Evolutionary conservation across 495 filamentous ascomycete species (phyloP).

Genomic region (Penicillium verhagenii): DNA sequence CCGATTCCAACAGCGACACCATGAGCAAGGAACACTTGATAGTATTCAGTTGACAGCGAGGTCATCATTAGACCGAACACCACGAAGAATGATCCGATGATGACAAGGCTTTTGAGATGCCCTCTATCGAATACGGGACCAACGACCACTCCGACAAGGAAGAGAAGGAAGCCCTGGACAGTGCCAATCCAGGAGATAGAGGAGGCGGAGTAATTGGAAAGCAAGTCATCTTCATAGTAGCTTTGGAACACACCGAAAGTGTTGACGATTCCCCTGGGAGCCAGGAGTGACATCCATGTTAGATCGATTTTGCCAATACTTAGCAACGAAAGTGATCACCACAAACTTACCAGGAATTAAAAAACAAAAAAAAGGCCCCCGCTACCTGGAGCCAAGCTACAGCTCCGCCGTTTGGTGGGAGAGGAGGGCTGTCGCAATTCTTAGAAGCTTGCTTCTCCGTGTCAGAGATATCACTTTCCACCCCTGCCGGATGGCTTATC

Average conservation of each 20-base stretch:
- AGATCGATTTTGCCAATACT: neutral
- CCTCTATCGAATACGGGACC: constrained; percentile 48
- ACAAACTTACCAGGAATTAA: constrained; percentile 6
- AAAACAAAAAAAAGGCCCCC: constrained; percentile 3
- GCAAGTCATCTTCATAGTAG: constrained; percentile 37
- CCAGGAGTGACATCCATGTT: no score
- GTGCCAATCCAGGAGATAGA: constrained; percentile 49
- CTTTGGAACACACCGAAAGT: constrained; percentile 50
- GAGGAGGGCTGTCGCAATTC: neutral
- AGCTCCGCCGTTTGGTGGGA: constrained; percentile 1
- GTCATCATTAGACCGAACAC: constrained; percentile 52
- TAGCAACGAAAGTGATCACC: no score
- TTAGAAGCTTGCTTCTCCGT: neutral
- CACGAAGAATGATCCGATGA: constrained; percentile 28
- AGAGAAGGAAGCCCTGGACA: constrained; percentile 41
- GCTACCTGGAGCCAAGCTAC: constrained; percentile 1
- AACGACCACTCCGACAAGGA: constrained; percentile 37
- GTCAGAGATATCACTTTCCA: neutral
- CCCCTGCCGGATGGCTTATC: neutral
- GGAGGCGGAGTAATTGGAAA: constrained; percentile 28
- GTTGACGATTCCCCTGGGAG: constrained; percentile 39
- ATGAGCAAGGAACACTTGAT: constrained; percentile 39
- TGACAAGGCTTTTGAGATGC: constrained; percentile 34
- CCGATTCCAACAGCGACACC: constrained; percentile 45
- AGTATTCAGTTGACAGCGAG: constrained; percentile 41